Percentiles rank a stretch among this genome's conserved stretches.
Conservation (phyloP, 192 early-diverging fungal species). For the Mortierella alpina region DNA sequence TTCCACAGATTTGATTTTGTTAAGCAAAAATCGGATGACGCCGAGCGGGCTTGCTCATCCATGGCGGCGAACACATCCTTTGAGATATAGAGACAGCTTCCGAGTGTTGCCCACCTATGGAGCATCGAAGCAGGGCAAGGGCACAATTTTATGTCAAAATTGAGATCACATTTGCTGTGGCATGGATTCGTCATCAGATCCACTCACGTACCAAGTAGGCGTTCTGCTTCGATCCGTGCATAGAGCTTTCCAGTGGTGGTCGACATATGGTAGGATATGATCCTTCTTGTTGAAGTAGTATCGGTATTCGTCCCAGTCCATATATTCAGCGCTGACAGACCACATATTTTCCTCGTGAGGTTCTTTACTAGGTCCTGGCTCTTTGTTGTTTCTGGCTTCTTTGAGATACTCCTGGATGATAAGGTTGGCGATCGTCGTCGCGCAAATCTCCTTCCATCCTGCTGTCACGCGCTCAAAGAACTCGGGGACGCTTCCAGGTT, state of each 20-base stretch:
- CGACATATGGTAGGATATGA: slow-evolving; percentile 72
- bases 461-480: slow-evolving; percentile 68
- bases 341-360: slow-evolving; percentile 47
- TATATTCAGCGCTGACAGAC: slow-evolving; percentile 36
- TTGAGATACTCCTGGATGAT: slow-evolving; percentile 62
- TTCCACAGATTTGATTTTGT: slow-evolving; percentile 70
- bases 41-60: slow-evolving; percentile 67
- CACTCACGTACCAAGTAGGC: slow-evolving; percentile 62
- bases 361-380: slow-evolving; percentile 51
- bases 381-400: slow-evolving; percentile 26
- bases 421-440: slow-evolving; percentile 71
- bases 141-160: not conserved
- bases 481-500: slow-evolving; percentile 43
- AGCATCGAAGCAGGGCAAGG: not conserved
- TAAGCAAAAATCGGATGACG: slow-evolving; percentile 70
- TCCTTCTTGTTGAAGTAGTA: slow-evolving; percentile 77
- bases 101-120: slow-evolving; percentile 72
- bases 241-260: slow-evolving; percentile 70
- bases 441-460: slow-evolving; percentile 75
- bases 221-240: slow-evolving; percentile 73
- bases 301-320: slow-evolving; percentile 55
- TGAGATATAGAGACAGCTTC: slow-evolving; percentile 70
- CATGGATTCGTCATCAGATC: not conserved
- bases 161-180: not conserved
- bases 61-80: slow-evolving; percentile 68